Base-by-base conservation (phyloP, 2,329 filamentous ascomycete species). In the Epichloe uncinata region DNA sequence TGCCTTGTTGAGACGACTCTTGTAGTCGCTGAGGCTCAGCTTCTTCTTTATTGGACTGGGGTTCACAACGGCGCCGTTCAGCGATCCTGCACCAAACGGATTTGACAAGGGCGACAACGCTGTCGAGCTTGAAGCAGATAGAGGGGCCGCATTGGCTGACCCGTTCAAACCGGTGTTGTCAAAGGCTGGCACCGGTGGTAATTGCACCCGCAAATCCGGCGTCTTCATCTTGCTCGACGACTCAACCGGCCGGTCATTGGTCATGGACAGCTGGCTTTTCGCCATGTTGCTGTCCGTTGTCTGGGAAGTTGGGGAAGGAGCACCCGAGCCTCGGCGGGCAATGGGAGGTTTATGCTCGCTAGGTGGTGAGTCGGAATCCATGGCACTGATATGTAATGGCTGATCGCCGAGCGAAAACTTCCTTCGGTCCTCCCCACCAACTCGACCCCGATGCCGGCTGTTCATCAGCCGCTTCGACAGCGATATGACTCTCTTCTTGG, bases 31-130 rank as follows among this genome's bases (percentile, higher is more conserved):
- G 2, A 84, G 62, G 54, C 78, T 83, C 37, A 84, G 66, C 62
- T 83, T 84, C 70, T 84, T 84, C 65, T 82, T 82, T 34, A 79
- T 68, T 2, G 81, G 80, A 54, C 78, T 82, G 3, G 78, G 77
- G 20, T 72, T 70, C 9, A 69, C 69, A 5, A 61, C 62, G 8
- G 68, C 56, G 13, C 73, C 70, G 50, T 74, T 77, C 35, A 69
- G 58, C 0, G 65, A 57, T 0, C 69, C 54, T 6, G 68, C 59
- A 4, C 65, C 58, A 48, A 79, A 74, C 0, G 74, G 67, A 44
- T 65, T 73, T 0, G 70, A 55, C 34, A 76, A 73, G 0, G 79
- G 76, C 0, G 79, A 80, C 48, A 77, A 73, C 1, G 66, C 58
- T 2, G 69, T 53, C 3, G 70, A 68, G 5, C 66, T 66, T 8